Conservation (phyloP, 2,329 filamentous ascomycete genomes). For the Epichloe coenophiala region DNA sequence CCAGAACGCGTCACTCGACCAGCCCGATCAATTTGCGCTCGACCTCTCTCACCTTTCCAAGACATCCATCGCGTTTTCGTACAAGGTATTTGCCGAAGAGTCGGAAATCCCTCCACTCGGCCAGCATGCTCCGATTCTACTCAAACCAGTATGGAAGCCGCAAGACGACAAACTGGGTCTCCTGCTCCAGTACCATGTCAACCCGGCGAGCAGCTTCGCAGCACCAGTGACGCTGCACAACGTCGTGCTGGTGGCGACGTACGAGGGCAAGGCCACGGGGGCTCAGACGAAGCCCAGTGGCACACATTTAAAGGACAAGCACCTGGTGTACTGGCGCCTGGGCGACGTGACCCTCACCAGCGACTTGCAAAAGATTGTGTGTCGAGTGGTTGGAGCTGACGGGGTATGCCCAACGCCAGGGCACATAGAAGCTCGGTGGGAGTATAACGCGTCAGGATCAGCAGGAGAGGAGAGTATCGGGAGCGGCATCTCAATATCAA, state of each 20-base stretch:
- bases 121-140: conserved; percentile 55
- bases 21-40: conserved; percentile 67
- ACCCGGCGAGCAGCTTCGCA: conserved; percentile 46
- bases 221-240: conserved; percentile 46
- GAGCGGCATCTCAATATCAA: conserved; percentile 54
- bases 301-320: conserved; percentile 66
- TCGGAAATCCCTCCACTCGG: conserved; percentile 28
- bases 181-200: conserved; percentile 71
- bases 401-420: conserved; percentile 58
- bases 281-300: conserved; percentile 69
- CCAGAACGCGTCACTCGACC: conserved; percentile 48
- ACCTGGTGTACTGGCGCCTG: conserved; percentile 67
- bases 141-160: conserved; percentile 70
- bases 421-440: conserved; percentile 73
- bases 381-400: conserved; percentile 63
- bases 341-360: conserved; percentile 57
- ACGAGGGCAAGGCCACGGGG: conserved; percentile 53
- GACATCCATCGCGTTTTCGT: conserved; percentile 78
- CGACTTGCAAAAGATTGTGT: conserved; percentile 65
- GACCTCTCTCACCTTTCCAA: conserved; percentile 59
- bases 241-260: conserved; percentile 56
- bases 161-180: conserved; percentile 77
- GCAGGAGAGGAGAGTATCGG: conserved; percentile 31
- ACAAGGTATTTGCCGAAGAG: conserved; percentile 66
- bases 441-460: conserved; percentile 32